Conservation (phyloP, 108 stramenopile species). For the Aurantiochytrium sp. region DNA sequence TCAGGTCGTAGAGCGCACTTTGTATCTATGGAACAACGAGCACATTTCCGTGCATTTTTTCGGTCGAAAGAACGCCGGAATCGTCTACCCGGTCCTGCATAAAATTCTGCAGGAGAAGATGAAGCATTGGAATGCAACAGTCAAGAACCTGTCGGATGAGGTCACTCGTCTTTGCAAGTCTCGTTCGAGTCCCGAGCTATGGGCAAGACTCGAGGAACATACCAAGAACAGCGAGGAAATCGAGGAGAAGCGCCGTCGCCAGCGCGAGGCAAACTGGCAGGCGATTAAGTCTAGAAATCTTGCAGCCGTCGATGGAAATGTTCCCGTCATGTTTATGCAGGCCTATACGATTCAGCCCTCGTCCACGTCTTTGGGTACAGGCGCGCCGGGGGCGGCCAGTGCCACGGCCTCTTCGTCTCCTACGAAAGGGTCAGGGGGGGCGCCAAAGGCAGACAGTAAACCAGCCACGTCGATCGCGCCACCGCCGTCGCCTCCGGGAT, state of each 20-base stretch:
- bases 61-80: constrained; percentile 77
- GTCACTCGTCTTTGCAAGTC: constrained; percentile 77
- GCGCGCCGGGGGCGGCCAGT: too few species aligned
- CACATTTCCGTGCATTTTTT: constrained; percentile 85
- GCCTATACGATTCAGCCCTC: background rate
- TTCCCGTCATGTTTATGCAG: background rate
- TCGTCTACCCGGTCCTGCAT: constrained; percentile 85
- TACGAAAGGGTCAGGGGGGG: too few species aligned
- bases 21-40: constrained; percentile 94
- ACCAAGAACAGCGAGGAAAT: background rate
- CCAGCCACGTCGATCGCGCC: background rate
- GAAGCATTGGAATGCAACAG: constrained; percentile 98
- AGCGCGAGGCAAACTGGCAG: constrained; percentile 12
- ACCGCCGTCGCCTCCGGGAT: background rate
- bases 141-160: constrained; percentile 90
- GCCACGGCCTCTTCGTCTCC: too few species aligned
- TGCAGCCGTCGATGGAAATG: background rate
- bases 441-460: too few species aligned
- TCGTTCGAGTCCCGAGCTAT: background rate
- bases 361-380: background rate
- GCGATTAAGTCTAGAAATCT: background rate
- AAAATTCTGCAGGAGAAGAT: constrained; percentile 60
- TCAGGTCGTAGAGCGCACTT: constrained; percentile 83
- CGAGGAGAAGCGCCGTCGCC: background rate
- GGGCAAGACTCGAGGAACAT: background rate